A percentile compares a stretch with the other conserved stretches of the same genome.
Evolutionary conservation across 495 filamentous ascomycete species (phyloP).

Genomic region (Talaromyces liani): DNA sequence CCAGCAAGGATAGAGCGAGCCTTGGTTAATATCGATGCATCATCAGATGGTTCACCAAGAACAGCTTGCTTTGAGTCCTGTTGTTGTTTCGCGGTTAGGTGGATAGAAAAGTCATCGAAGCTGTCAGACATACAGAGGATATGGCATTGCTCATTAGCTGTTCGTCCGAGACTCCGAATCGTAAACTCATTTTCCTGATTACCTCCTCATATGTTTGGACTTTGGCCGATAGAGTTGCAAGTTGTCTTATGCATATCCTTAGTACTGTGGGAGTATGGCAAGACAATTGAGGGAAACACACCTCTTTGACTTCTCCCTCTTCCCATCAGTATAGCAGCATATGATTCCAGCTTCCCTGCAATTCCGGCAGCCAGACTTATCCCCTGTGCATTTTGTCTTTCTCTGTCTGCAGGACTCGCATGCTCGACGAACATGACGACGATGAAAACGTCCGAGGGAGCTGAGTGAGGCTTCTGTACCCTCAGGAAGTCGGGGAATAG

Average conservation of each 20-base stretch:
- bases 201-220: slow-evolving; percentile 42
- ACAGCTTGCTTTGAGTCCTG: slow-evolving; percentile 22
- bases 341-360: slow-evolving; percentile 42
- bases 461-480: slow-evolving; percentile 29
- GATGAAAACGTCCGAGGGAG: slow-evolving; percentile 30
- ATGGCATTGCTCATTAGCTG: slow-evolving; percentile 30
- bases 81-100: not conserved
- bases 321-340: slow-evolving; percentile 51
- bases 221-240: slow-evolving; percentile 43
- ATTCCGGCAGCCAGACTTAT: slow-evolving; percentile 46
- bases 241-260: slow-evolving; percentile 21
- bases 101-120: not conserved
- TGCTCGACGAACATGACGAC: slow-evolving; percentile 38
- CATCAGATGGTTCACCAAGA: slow-evolving; percentile 15
- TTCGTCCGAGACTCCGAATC: slow-evolving; percentile 32
- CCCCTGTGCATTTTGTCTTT: slow-evolving; percentile 55
- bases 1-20: slow-evolving; percentile 12
- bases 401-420: slow-evolving; percentile 42
- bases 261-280: not conserved
- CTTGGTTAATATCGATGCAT: slow-evolving; percentile 2
- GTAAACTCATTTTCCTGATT: slow-evolving; percentile 27
- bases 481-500: slow-evolving; percentile 35
- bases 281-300: slow-evolving; percentile 15
- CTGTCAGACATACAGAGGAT: slow-evolving; percentile 20
- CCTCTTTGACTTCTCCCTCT: slow-evolving; percentile 50